phyloP scores from a whole-genome alignment of 768 basidiomycete species.

The Lentinus tigrinus region DNA sequence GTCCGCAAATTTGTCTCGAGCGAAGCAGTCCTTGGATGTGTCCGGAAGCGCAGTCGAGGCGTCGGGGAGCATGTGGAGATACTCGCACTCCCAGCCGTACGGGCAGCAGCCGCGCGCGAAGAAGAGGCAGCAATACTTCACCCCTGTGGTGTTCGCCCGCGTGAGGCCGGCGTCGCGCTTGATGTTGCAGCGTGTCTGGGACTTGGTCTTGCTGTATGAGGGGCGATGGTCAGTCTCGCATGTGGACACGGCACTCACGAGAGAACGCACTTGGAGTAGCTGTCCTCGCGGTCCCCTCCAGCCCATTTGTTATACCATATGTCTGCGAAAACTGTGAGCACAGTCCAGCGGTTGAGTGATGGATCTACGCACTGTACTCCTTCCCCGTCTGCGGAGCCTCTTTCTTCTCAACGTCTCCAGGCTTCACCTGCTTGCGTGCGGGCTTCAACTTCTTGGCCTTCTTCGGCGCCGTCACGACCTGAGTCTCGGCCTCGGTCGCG shows the following conservation, averaged over 20 bases:
- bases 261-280: constrained; percentile 81
- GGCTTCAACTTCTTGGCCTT: constrained; percentile 75
- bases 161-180: constrained; percentile 90
- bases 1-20: constrained; percentile 93
- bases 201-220: constrained; percentile 78
- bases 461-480: constrained; percentile 20
- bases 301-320: constrained; percentile 99
- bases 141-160: constrained; percentile 90
- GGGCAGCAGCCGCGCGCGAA: constrained; percentile 97
- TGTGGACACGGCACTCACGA: neutral
- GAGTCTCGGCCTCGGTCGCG: constrained; percentile 21
- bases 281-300: constrained; percentile 97
- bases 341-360: neutral
- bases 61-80: constrained; percentile 86
- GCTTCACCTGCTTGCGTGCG: constrained; percentile 90
- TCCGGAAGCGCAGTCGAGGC: constrained; percentile 72
- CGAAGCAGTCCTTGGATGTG: constrained; percentile 94
- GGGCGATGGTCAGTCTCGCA: neutral
- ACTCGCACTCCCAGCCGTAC: constrained; percentile 98
- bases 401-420: constrained; percentile 86
- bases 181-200: constrained; percentile 89
- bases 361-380: constrained; percentile 79
- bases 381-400: constrained; percentile 91
- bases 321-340: constrained; percentile 44
- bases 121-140: constrained; percentile 93